These are phyloP conservation scores for Aspergillus ruber DNA, from an alignment of 2,329 filamentous ascomycete genomes.

Conservation along the genomic window DNA sequence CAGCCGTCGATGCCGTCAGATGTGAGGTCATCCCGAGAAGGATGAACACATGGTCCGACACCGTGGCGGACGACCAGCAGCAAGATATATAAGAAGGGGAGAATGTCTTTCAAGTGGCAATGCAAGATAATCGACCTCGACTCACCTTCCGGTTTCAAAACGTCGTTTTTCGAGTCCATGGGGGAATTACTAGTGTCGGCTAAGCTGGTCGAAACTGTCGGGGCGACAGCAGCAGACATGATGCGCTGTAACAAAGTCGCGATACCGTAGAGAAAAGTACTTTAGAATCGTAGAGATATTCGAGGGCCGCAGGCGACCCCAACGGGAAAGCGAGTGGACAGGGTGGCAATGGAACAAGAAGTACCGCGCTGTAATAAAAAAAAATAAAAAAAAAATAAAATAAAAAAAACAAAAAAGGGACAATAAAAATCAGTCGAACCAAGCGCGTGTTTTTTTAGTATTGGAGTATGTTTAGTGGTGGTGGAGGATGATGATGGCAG, in stretches of 20 bases:
- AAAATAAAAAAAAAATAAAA: constrained; percentile 5
- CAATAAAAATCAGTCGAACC: constrained; percentile 12
- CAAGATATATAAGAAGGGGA: constrained; percentile 9
- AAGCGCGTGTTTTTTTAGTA: not conserved
- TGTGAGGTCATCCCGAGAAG: constrained; percentile 32
- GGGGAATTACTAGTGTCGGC: constrained; percentile 29
- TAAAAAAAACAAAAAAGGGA: constrained; percentile 7
- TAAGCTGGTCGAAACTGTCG: constrained; percentile 27
- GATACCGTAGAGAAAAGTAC: not conserved
- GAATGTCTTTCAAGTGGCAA: constrained; percentile 4
- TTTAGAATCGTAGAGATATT: not conserved
- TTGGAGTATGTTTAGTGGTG: not conserved
- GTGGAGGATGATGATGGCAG: not conserved
- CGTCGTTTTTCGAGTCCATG: constrained; percentile 36
- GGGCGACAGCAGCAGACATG: constrained; percentile 38
- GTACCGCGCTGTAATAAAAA: not conserved
- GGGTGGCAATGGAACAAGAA: constrained; percentile 2
- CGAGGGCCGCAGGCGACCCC: constrained; percentile 13
- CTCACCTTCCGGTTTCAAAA: constrained; percentile 35
- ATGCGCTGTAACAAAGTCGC: constrained; percentile 3
- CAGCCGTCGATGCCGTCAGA: constrained; percentile 29
- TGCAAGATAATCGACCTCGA: constrained; percentile 9
- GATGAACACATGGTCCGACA: constrained; percentile 17
- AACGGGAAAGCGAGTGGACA: constrained; percentile 9
- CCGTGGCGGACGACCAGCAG: constrained; percentile 23